Evolutionary conservation across 768 basidiomycete species (phyloP), one percentile per base, ranked within the genome.

Genomic region (Collybia nuda): DNA sequence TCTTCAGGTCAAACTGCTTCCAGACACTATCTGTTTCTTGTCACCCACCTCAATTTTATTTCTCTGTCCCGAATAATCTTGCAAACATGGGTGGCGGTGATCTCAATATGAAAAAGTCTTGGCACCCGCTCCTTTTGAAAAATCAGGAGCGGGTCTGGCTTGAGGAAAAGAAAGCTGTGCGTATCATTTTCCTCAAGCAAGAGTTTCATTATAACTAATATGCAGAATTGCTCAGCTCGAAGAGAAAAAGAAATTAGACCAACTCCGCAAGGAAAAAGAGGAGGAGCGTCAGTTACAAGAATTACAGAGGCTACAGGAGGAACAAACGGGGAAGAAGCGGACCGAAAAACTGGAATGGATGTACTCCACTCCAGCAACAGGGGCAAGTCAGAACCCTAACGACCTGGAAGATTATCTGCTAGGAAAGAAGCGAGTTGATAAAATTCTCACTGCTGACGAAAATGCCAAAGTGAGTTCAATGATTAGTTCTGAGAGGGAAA

Each of bases 121-220:
- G 95, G 95, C 95, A 98, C 68, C 95, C 95, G 81, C 86, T 94
- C 79, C 90, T 96, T 71, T 71, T 97, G 70, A 93, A 93, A 67
- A 96, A 96, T 73, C 96, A 98, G 86, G 93, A 96, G 85, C 85
- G 90, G 82, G 97, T 98, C 62, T 98, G 97, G 96, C 80, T 98
- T 49, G 90, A 96, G 70, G 97, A 99, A 71, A 94, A 96, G 82
- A 88, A 91, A 65, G 93, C 94, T 47, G 93, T 92, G 65, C 61
- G 90, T 78, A 14, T 44, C 35, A 21, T 19, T 21, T 18, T 47
- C 46, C 36, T 17, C 28, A 15, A 32, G 22, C 15, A 48, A 40
- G 50, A 38, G 6, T 6, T 18, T 18, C 32, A 38, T 44, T 45
- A 43, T 58, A 36, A 61, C 59, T 55, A 17, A 57, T 50, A 24